Evolutionary conservation across 106 monocot genomes (phyloP).

Genomic region (Triglochin maritima): DNA sequence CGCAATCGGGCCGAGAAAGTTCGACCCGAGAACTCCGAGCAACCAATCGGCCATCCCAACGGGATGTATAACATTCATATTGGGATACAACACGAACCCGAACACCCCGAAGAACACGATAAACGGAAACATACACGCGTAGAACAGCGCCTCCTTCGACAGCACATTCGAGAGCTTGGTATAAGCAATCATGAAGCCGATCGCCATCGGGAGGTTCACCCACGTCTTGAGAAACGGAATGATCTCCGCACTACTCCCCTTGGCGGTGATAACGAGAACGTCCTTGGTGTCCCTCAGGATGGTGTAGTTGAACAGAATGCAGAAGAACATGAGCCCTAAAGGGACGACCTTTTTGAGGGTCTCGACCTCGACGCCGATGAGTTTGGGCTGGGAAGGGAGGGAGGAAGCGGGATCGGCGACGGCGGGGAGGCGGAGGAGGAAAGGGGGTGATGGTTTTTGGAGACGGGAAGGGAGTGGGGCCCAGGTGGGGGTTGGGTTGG

Average conservation of each 20-base stretch:
- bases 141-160: conserved; percentile 92
- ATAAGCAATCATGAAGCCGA: conserved; percentile 93
- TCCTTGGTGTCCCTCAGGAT: conserved; percentile 92
- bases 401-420: no score
- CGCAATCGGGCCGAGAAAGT: conserved; percentile 77
- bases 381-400: conserved; percentile 22
- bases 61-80: conserved; percentile 65
- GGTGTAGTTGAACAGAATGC: conserved; percentile 96
- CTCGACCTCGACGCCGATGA: conserved; percentile 55
- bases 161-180: conserved; percentile 82
- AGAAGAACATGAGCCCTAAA: conserved; percentile 91
- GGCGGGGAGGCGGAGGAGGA: no score
- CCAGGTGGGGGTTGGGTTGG: no score
- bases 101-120: conserved; percentile 88
- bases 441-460: no score
- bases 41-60: conserved; percentile 68
- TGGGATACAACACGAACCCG: conserved; percentile 69
- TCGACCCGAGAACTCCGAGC: conserved; percentile 53
- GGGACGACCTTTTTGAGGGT: conserved; percentile 89
- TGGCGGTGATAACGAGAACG: conserved; percentile 86
- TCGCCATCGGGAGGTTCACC: conserved; percentile 93
- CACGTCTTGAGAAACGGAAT: conserved; percentile 95
- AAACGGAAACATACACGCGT: conserved; percentile 73
- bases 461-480: no score
- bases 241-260: conserved; percentile 95